phyloP scores from a whole-genome alignment of 371 early-diverging fungal species.

The Saksenaea oblongispora region DNA sequence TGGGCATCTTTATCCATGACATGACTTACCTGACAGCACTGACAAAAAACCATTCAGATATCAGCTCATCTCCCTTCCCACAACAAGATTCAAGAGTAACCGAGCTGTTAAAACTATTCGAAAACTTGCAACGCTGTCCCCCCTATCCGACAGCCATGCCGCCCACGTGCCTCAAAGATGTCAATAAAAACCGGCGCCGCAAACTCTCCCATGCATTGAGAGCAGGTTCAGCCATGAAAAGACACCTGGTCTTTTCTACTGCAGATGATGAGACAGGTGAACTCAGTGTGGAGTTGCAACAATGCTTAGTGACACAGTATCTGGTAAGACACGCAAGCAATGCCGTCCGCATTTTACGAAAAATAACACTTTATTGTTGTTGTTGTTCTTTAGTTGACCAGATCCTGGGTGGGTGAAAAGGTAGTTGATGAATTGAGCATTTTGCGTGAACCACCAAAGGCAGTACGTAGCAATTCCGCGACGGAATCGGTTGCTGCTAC shows the following conservation, averaged over 20 bases:
- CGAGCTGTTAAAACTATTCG: conserved; percentile 49
- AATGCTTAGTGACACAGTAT: conserved; percentile 68
- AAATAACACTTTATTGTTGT: too few relatives aligned
- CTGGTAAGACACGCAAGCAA: too few relatives aligned
- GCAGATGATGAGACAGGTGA: conserved; percentile 30
- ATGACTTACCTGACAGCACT: conserved; percentile 70
- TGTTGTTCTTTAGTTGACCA: conserved; percentile 40
- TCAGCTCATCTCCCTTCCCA: conserved; percentile 16
- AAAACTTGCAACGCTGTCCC: conserved; percentile 59
- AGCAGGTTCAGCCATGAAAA: conserved; percentile 13
- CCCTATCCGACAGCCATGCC: conserved; percentile 60
- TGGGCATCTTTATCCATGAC: conserved; percentile 81
- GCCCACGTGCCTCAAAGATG: conserved; percentile 46
- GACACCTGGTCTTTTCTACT: conserved; percentile 26
- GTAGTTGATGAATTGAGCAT: conserved; percentile 76
- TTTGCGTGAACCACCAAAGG: conserved; percentile 65
- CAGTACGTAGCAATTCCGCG: conserved; percentile 30
- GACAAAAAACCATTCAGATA: conserved; percentile 42
- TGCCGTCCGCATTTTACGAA: too few relatives aligned
- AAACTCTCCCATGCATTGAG: conserved; percentile 43
- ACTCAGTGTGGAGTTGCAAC: conserved; percentile 40
- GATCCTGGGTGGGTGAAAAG: conserved; percentile 65
- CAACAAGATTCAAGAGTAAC: conserved; percentile 47
- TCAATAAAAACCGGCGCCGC: conserved; percentile 51
- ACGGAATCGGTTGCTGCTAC: conserved; percentile 16